These are phyloP conservation scores for Aspergillus sp. DNA, from an alignment of 2,329 filamentous ascomycete genomes.

Conservation along the genomic window DNA sequence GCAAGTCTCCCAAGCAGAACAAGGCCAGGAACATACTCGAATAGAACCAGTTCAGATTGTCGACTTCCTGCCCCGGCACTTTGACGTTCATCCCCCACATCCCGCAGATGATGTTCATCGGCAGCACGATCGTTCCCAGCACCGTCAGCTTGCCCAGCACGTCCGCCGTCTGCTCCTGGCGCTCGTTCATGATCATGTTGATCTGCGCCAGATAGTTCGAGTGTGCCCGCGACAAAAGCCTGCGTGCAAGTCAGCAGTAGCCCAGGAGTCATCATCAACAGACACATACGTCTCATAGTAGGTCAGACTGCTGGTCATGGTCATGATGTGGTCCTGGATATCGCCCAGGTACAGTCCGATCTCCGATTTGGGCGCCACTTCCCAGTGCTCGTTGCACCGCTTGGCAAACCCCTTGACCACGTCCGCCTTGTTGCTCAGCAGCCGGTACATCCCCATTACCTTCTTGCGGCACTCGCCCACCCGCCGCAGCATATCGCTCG, in stretches of 20 bases:
- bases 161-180: constrained; percentile 90
- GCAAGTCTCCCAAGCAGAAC: constrained; percentile 1
- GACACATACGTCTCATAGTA: constrained; percentile 84
- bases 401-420: constrained; percentile 99
- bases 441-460: constrained; percentile 88
- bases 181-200: constrained; percentile 97
- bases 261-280: not conserved
- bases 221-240: constrained; percentile 81
- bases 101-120: constrained; percentile 98
- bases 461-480: constrained; percentile 94
- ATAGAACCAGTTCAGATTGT: constrained; percentile 69
- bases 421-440: constrained; percentile 94
- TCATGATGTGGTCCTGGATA: constrained; percentile 98
- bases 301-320: constrained; percentile 91
- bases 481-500: constrained; percentile 74
- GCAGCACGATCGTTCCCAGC: constrained; percentile 88
- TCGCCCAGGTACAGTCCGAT: constrained; percentile 97
- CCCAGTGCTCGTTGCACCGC: constrained; percentile 95
- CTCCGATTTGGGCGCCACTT: constrained; percentile 86
- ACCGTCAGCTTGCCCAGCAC: constrained; percentile 92
- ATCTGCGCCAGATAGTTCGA: constrained; percentile 98
- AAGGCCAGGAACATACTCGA: constrained; percentile 37
- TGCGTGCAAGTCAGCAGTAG: constrained; percentile 26
- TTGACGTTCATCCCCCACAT: constrained; percentile 99
- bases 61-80: constrained; percentile 82